These are phyloP conservation scores for Penicillium mononematosum DNA, from an alignment of 495 filamentous ascomycete species.

Conservation along the genomic window DNA sequence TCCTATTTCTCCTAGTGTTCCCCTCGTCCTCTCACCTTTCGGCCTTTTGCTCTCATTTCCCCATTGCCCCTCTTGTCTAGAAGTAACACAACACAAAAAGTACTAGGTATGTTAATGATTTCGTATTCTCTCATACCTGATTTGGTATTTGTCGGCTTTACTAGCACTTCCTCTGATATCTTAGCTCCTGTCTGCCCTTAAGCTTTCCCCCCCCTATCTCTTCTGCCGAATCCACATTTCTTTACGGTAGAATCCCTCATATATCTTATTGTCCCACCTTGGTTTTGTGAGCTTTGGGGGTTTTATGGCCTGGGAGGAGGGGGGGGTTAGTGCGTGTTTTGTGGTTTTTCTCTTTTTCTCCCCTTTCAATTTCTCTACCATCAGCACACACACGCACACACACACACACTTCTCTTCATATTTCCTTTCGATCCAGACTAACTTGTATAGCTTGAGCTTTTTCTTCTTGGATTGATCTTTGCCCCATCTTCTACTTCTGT, in stretches of 20 bases:
- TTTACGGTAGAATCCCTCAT: not conserved
- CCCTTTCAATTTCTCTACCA: conserved; percentile 6
- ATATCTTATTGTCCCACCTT: conserved; percentile 17
- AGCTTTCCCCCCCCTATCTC: not conserved
- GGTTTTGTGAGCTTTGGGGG: not conserved
- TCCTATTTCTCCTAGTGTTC: too few species aligned
- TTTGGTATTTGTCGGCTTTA: not conserved
- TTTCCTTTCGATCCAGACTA: not conserved
- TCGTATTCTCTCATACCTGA: not conserved
- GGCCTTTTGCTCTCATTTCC: not conserved
- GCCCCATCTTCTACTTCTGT: not conserved
- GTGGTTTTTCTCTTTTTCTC: not conserved
- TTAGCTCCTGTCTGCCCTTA: not conserved
- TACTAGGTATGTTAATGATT: not conserved
- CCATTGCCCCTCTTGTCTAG: not conserved
- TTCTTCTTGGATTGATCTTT: not conserved
- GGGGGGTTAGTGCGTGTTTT: conserved; percentile 1
- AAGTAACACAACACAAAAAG: conserved; percentile 2
- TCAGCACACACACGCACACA: too few species aligned
- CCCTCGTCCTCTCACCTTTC: too few species aligned
- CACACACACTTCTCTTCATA: too few species aligned
- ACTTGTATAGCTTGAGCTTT: not conserved
- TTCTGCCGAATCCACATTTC: not conserved
- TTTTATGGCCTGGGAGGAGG: not conserved
- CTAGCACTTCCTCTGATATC: not conserved